Base-by-base conservation (phyloP, 2,329 filamentous ascomycete genomes). In the Ilyonectria mors-panacis region DNA sequence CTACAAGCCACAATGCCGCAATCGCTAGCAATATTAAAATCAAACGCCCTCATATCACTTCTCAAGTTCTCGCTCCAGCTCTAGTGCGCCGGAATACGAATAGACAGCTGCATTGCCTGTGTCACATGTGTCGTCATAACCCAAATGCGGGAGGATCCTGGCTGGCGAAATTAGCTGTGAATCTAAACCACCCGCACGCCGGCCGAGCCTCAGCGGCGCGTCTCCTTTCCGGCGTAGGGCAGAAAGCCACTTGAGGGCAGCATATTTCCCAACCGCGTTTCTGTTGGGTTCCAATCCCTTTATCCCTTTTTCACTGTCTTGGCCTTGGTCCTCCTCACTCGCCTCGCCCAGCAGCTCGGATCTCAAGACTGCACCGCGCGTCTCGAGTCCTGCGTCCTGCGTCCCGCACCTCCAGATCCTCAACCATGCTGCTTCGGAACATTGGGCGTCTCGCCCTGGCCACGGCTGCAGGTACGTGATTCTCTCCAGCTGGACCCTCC, bases 371-470 rank as follows among this genome's bases (percentile, higher is more conserved):
- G 50, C 59, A 56, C 56, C 45, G 45, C 64, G 53, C 61, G 53
- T 65, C 59, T 61, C 45, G 58, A 68, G 45, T 57, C 4, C 2
- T 3, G 23, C n/a, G 39, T 7, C 6, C 7, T n/a, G 39, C 8
- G 8, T 8, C 39, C 6, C 12, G 13, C 13, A 6, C 12, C 37
- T 39, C 37, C 15, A 5, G 35, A 15, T 17, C 26, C 21, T 19
- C 48, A 17, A 47, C 63, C 66, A 80, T 80, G 78, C 72, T 80
- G 70, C 68, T 74, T 66, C 68, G 66, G 65, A 77, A 69, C 55
- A 56, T 78, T 23, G 76, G 77, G 76, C 78, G 72, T 63, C 67
- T 72, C 21, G 76, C 70, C 70, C 65, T 77, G 59, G 73, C 75
- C 65, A 70, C 65, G 53, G 70, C 74, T 69, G 73, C 71, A 74